Conservation (phyloP, 306 rosid genomes). For the Ammopiptanthus mongolicus region DNA sequence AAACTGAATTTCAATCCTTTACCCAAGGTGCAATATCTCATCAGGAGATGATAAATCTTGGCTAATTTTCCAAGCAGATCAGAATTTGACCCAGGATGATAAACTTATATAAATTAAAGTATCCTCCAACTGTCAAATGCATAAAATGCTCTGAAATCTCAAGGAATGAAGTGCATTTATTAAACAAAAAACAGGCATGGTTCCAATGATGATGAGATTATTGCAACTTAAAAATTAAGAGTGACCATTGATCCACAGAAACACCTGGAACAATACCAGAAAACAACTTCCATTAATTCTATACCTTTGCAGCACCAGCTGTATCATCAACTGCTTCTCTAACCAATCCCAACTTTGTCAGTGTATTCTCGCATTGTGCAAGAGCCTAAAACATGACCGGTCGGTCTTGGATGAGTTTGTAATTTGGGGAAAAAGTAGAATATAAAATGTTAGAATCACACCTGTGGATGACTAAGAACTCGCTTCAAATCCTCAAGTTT, state of each 20-base stretch:
- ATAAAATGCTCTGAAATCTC: slow-evolving; percentile 6
- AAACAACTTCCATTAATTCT: slow-evolving; percentile 18
- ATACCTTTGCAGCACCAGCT: slow-evolving; percentile 95
- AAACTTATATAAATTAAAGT: not conserved
- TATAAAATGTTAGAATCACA: slow-evolving; percentile 10
- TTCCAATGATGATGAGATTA: not conserved
- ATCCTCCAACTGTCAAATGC: not conserved
- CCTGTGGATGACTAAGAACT: slow-evolving; percentile 98
- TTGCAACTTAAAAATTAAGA: not conserved
- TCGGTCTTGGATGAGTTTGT: slow-evolving; percentile 12
- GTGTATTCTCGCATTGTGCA: slow-evolving; percentile 93
- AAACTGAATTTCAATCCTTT: not conserved
- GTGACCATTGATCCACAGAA: not conserved
- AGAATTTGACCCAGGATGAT: slow-evolving; percentile 1
- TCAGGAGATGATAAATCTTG: not conserved
- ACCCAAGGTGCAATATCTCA: slow-evolving; percentile 7
- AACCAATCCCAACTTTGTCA: slow-evolving; percentile 71
- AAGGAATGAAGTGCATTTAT: not conserved
- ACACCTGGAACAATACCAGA: slow-evolving; percentile 9
- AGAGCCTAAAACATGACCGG: slow-evolving; percentile 69
- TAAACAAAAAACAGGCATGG: slow-evolving; percentile 4
- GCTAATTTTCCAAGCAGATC: not conserved
- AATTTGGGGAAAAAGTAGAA: not conserved
- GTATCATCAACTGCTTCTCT: slow-evolving; percentile 93
- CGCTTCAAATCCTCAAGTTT: slow-evolving; percentile 64